Percentiles rank a stretch among this genome's conserved stretches.
Evolutionary conservation across 139 green algal genomes (phyloP).

Genomic region (Astrephomene gubernaculifera): DNA sequence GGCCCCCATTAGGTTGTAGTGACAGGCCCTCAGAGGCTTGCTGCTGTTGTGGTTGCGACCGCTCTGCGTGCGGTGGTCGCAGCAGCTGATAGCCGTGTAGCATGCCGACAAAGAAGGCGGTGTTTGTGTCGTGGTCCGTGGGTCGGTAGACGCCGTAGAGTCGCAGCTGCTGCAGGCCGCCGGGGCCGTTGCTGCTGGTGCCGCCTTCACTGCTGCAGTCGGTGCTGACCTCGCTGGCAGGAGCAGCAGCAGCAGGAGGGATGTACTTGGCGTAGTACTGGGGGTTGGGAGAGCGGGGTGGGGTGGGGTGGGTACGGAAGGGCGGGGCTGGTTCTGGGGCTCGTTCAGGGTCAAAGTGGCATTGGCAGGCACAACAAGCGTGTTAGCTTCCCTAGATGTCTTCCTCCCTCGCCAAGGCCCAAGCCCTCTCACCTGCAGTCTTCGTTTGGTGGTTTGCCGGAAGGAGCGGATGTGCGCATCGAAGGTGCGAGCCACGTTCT

Average conservation of each 20-base stretch:
- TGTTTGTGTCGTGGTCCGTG: slow-evolving; percentile 25
- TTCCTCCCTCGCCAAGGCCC: too few species aligned
- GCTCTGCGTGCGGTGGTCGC: neutral
- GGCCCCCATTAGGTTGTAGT: neutral
- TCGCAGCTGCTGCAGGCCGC: neutral
- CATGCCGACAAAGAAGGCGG: neutral
- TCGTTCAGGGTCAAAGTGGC: neutral
- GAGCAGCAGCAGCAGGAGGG: neutral
- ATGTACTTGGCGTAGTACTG: slow-evolving; percentile 42
- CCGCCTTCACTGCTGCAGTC: too few species aligned
- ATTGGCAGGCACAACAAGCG: neutral
- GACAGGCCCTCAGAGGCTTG: neutral
- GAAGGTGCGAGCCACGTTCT: slow-evolving; percentile 28
- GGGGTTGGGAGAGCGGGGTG: neutral
- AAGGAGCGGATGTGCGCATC: slow-evolving; percentile 22
- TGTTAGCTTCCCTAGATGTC: neutral
- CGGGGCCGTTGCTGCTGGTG: neutral
- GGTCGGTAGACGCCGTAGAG: slow-evolving; percentile 39
- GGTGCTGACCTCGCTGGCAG: neutral
- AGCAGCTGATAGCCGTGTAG: slow-evolving; percentile 5
- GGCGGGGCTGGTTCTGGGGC: neutral
- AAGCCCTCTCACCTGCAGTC: slow-evolving; percentile 4
- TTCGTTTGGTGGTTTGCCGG: neutral
- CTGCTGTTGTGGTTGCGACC: too few species aligned
- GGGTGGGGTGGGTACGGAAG: neutral